Conservation (phyloP, 352 stramenopile species). For the Phytophthora agathidicida region DNA sequence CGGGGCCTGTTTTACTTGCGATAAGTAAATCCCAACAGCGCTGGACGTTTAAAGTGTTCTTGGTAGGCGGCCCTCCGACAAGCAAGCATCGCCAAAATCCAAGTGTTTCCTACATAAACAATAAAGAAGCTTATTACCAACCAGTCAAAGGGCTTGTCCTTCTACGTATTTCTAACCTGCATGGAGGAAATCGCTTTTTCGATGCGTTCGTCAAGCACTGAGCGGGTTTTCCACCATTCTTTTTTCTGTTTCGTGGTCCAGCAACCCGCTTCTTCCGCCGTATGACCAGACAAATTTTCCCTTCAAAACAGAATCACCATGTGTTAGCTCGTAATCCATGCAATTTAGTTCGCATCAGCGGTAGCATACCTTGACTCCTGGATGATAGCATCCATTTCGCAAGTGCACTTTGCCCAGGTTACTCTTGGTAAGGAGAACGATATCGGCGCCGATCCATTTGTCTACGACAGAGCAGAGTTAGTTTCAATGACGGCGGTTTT, state of each 20-base stretch:
- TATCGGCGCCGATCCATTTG: constrained; percentile 39
- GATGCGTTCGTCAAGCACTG: constrained; percentile 60
- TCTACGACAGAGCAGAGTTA: constrained; percentile 38
- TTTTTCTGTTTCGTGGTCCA: constrained; percentile 74
- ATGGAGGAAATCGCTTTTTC: constrained; percentile 43
- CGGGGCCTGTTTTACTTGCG: not conserved
- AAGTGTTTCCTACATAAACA: constrained; percentile 38
- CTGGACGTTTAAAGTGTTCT: constrained; percentile 10
- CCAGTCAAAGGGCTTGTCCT: not conserved
- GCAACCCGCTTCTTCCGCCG: constrained; percentile 49
- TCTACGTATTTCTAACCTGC: constrained; percentile 34
- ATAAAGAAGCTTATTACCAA: constrained; percentile 11
- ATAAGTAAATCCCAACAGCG: constrained; percentile 45
- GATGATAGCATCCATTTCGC: constrained; percentile 58
- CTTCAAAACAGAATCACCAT: constrained; percentile 28
- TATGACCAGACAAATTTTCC: constrained; percentile 64
- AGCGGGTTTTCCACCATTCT: constrained; percentile 78
- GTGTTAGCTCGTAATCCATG: not conserved
- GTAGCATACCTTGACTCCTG: constrained; percentile 57
- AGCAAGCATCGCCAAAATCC: constrained; percentile 70
- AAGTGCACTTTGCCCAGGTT: constrained; percentile 46
- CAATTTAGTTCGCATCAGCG: not conserved
- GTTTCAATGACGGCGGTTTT: too few relatives aligned
- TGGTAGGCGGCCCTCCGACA: constrained; percentile 21
- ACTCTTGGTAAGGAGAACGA: constrained; percentile 58